Base-by-base conservation (phyloP, 2,329 filamentous ascomycete genomes). In the Botryotinia calthae region DNA sequence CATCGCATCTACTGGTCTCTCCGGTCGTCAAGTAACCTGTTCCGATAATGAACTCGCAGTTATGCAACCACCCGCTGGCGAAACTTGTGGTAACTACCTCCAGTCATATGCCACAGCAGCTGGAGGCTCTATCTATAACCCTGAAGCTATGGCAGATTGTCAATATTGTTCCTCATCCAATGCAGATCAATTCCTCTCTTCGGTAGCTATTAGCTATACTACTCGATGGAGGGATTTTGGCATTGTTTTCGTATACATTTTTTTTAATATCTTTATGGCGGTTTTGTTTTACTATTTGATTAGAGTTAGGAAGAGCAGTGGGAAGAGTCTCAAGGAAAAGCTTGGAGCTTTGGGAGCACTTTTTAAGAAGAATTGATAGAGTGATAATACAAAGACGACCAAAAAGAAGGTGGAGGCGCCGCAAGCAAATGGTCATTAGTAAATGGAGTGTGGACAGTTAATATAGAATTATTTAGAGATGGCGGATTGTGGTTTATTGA, bases 1-100 rank as follows among this genome's bases (percentile, higher is more conserved):
- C 93, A 89, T 97, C 83, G 82, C 95, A 0, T 86, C 90, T 0
- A 88, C 88, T 0, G 93, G 89, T 12, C 84, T 97, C 5, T 91
- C 91, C 59, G 90, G 91, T 77, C 88, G 88, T 0, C 65, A 82
- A 0, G 89, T 95, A 44, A 77, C 80, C 0, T 97, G 94, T 81
- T 88, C 92, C 3, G 75, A 80, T 12, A 92, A 91, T 79, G 95
- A 97, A 81, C 85, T 89, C 73, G 84, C 93, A 42, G 79, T 83
- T 18, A 91, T 97, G 79, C 82, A 88, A 28, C 90, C 93, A 0
- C 85, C 87, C 0, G 68, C 81, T 0, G 86, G 86, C 25, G 73
- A 83, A 78, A 90, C 86, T 0, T 95, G 93, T 79, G 80, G 78
- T 0, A 78, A 86, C 22, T 95, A 93, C 79, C 81, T 93, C 75